Percentiles rank a stretch among this genome's conserved stretches.
Conservation (phyloP, 768 basidiomycete genomes). For the Tricholoma saponaceum region DNA sequence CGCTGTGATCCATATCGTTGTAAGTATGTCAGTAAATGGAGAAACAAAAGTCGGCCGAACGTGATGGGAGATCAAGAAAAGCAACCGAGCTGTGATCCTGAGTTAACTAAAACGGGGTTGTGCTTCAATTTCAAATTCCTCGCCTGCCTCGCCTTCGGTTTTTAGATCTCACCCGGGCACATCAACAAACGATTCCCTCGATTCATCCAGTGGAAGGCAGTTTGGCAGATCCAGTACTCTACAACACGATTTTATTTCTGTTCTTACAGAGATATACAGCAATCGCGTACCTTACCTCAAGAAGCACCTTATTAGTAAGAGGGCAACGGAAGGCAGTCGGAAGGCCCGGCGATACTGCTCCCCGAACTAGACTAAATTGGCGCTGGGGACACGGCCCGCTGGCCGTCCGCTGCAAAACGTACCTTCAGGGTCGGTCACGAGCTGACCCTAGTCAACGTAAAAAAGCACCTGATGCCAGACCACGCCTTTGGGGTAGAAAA, state of each 20-base stretch:
- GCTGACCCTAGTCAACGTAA: not conserved
- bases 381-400: too few species aligned
- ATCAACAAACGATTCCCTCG: too few species aligned
- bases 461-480: not conserved
- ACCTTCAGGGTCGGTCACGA: not conserved
- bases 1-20: too few species aligned
- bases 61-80: not conserved
- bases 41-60: not conserved
- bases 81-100: not conserved
- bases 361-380: not conserved
- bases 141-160: too few species aligned
- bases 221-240: too few species aligned
- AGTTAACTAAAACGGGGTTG: not conserved
- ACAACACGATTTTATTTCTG: too few species aligned
- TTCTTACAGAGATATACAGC: too few species aligned
- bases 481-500: not conserved
- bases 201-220: too few species aligned
- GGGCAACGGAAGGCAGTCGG: too few species aligned
- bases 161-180: too few species aligned
- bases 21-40: conserved; percentile 12
- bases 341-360: not conserved
- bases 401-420: not conserved
- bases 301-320: too few species aligned
- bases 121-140: not conserved
- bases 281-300: too few species aligned